A percentile compares a stretch with the other conserved stretches of the same genome.
These are phyloP conservation scores for Salix caprea DNA, from an alignment of 345 rosid species.

Conservation along the genomic window DNA sequence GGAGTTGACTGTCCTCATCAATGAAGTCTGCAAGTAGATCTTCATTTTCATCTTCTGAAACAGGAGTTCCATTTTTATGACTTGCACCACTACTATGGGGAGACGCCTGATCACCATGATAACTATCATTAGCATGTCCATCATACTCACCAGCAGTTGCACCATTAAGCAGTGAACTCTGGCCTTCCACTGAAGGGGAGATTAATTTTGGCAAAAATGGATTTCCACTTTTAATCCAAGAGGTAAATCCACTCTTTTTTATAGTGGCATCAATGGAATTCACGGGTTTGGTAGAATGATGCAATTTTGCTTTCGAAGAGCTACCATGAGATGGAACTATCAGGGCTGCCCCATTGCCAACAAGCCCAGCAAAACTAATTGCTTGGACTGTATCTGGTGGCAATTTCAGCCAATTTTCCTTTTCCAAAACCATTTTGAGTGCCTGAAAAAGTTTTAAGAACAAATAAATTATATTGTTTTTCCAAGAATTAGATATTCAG, in stretches of 20 bases:
- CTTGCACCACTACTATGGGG: slow-evolving; percentile 32
- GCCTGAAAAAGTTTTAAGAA: slow-evolving; percentile 48
- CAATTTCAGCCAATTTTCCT: slow-evolving; percentile 80
- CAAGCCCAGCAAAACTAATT: slow-evolving; percentile 83
- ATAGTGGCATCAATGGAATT: slow-evolving; percentile 34
- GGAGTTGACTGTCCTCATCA: slow-evolving; percentile 99
- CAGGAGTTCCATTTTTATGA: slow-evolving; percentile 49
- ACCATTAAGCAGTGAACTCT: slow-evolving; percentile 42
- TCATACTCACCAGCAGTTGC: slow-evolving; percentile 40
- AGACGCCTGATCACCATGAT: slow-evolving; percentile 38
- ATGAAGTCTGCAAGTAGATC: slow-evolving; percentile 95
- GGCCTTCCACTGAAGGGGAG: slow-evolving; percentile 39
- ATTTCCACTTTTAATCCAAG: slow-evolving; percentile 79
- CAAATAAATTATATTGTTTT: not conserved
- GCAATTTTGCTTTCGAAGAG: slow-evolving; percentile 41
- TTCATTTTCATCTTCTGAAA: slow-evolving; percentile 88
- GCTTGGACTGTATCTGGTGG: slow-evolving; percentile 66
- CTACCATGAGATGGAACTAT: slow-evolving; percentile 50
- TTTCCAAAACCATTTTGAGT: slow-evolving; percentile 95
- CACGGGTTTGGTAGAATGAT: slow-evolving; percentile 42
- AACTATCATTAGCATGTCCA: slow-evolving; percentile 32
- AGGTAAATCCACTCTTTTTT: slow-evolving; percentile 66
- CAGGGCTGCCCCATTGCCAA: slow-evolving; percentile 93
- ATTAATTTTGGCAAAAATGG: slow-evolving; percentile 65
- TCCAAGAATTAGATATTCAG: not conserved